These are phyloP conservation scores for Umbellularia californica DNA, from an alignment of 164 flowering plant species.

Conservation along the genomic window DNA sequence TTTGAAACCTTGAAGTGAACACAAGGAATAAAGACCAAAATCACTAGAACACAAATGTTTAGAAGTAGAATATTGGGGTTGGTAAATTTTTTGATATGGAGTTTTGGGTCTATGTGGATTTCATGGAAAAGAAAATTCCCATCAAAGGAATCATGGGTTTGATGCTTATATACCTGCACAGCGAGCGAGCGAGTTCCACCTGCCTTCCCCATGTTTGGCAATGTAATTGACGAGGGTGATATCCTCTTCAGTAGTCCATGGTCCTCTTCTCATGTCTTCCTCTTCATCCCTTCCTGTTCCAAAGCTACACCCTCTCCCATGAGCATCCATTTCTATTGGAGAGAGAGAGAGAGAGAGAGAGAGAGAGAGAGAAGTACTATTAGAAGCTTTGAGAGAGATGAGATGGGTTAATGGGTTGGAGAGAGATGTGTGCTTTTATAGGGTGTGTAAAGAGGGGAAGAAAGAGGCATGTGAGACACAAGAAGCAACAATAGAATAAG, in stretches of 20 bases:
- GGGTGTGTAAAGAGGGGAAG: constrained; percentile 7
- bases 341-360: constrained; percentile 9
- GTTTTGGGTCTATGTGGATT: neutral
- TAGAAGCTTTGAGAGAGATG: neutral
- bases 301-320: constrained; percentile 14
- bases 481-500: constrained; percentile 25
- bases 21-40: too few relatives aligned
- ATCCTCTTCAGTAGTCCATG: constrained; percentile 82
- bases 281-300: constrained; percentile 26
- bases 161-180: constrained; percentile 37
- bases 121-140: neutral
- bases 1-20: neutral
- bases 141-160: neutral
- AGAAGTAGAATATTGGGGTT: neutral
- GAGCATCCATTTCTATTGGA: constrained; percentile 24
- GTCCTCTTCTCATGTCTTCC: constrained; percentile 59
- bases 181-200: constrained; percentile 70
- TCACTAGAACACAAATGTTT: neutral
- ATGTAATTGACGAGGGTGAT: constrained; percentile 51
- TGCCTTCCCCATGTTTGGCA: constrained; percentile 60
- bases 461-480: constrained; percentile 8
- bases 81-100: neutral
- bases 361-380: neutral
- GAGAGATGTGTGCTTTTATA: constrained; percentile 33
- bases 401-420: neutral